phyloP scores from a whole-genome alignment of 495 filamentous ascomycete genomes.

The Tuber indicum region DNA sequence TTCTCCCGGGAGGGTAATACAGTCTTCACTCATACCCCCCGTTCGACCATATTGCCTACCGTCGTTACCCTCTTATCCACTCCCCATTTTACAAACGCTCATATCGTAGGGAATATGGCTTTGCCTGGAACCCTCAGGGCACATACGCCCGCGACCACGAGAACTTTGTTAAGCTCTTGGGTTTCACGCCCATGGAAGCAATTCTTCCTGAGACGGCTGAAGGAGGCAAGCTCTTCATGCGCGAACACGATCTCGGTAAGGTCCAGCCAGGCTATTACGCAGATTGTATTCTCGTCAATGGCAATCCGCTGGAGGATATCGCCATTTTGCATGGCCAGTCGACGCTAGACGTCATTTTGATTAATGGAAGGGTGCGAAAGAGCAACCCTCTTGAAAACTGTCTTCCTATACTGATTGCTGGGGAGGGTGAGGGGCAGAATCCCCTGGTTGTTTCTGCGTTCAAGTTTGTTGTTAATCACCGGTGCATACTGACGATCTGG shows the following conservation, averaged over 20 bases:
- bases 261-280: slow-evolving; percentile 49
- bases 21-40: neutral
- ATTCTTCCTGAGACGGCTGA: slow-evolving; percentile 49
- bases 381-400: slow-evolving; percentile 43
- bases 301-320: slow-evolving; percentile 49
- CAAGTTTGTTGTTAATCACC: too few relatives aligned
- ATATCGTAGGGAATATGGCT: slow-evolving; percentile 48
- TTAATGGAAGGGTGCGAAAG: slow-evolving; percentile 50
- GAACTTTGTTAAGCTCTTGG: slow-evolving; percentile 50
- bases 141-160: slow-evolving; percentile 50
- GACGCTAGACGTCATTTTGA: slow-evolving; percentile 48
- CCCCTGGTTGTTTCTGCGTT: neutral
- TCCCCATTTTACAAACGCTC: neutral
- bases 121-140: slow-evolving; percentile 51
- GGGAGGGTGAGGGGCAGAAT: neutral
- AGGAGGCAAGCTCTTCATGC: slow-evolving; percentile 47
- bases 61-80: neutral
- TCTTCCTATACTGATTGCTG: neutral
- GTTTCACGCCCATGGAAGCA: slow-evolving; percentile 50
- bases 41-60: neutral
- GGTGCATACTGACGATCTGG: too few relatives aligned
- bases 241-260: slow-evolving; percentile 48
- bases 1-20: slow-evolving; percentile 45
- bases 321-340: slow-evolving; percentile 44
- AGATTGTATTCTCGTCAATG: slow-evolving; percentile 50